Evolutionary conservation across 1,139 yeast species (phyloP).

Genomic region (Zygosaccharomyces pseudobailii): DNA sequence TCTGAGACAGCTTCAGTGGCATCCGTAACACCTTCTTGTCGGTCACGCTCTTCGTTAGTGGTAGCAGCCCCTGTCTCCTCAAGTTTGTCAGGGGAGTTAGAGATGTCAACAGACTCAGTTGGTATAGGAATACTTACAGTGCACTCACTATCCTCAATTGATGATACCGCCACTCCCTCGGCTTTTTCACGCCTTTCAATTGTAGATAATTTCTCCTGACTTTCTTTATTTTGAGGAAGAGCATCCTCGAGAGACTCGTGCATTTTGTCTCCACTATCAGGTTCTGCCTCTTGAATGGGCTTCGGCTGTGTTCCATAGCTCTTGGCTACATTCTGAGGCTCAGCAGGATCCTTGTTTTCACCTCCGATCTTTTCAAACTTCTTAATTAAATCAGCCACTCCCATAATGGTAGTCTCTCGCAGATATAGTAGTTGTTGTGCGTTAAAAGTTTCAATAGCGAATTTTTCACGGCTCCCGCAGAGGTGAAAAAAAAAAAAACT

Average conservation of each 20-base stretch:
- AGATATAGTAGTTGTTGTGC: too few relatives aligned
- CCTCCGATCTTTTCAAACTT: conserved; percentile 33
- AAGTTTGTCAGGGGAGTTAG: too few relatives aligned
- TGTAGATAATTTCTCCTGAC: too few relatives aligned
- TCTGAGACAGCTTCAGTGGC: too few relatives aligned
- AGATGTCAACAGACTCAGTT: neutral
- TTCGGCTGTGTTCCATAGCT: neutral
- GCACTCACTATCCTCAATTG: neutral
- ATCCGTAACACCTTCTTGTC: too few relatives aligned
- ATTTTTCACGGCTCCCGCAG: too few relatives aligned
- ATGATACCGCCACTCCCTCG: neutral
- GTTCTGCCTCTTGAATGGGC: neutral
- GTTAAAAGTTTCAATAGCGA: too few relatives aligned
- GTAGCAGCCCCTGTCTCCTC: too few relatives aligned
- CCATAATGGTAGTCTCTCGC: conserved; percentile 22
- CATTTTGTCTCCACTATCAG: neutral
- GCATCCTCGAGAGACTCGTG: neutral
- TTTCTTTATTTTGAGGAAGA: too few relatives aligned
- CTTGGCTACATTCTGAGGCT: neutral
- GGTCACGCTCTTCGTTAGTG: too few relatives aligned
- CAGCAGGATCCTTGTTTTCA: conserved; percentile 9
- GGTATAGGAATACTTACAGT: too few relatives aligned
- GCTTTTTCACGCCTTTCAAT: too few relatives aligned
- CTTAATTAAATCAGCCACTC: conserved; percentile 36
- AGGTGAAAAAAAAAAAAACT: neutral